Evolutionary conservation across 108 stramenopile genomes (phyloP).

Genomic region (Aurantiochytrium sp.): DNA sequence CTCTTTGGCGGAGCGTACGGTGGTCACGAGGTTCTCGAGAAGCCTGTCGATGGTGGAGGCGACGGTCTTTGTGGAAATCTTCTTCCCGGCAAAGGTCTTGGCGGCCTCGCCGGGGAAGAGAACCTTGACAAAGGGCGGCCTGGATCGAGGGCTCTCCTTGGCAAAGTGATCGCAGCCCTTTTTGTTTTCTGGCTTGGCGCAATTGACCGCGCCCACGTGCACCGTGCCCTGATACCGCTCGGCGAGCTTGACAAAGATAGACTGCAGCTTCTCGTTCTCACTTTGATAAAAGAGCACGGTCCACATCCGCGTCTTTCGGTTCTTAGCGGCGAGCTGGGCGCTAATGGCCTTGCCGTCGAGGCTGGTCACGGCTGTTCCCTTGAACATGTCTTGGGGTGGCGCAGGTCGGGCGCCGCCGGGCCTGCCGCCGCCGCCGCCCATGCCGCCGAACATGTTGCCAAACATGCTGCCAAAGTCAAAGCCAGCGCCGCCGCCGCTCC

Average conservation of each 20-base stretch:
- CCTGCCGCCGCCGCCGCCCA: background rate
- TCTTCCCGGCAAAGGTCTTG: background rate
- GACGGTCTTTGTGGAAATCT: slow-evolving; percentile 4
- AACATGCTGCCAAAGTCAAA: background rate
- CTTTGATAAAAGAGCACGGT: background rate
- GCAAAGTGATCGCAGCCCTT: slow-evolving; percentile 8
- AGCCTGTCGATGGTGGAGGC: background rate
- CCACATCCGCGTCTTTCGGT: slow-evolving; percentile 16
- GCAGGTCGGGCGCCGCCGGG: background rate
- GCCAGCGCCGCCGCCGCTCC: background rate
- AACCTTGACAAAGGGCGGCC: background rate
- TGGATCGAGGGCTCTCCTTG: background rate
- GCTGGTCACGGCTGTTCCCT: background rate
- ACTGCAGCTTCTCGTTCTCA: slow-evolving; percentile 3
- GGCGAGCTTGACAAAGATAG: background rate
- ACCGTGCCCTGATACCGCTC: slow-evolving; percentile 14
- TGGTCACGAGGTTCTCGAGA: background rate
- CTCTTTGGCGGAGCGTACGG: background rate
- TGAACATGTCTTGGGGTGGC: background rate
- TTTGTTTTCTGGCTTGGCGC: background rate
- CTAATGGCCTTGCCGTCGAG: background rate
- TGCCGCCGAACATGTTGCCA: slow-evolving; percentile 27
- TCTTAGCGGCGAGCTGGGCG: background rate
- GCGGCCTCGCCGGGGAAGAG: background rate
- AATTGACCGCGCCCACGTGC: background rate